Percentiles rank a stretch among this genome's conserved stretches.
These are phyloP conservation scores for Geoglossum glabrum DNA, from an alignment of 495 filamentous ascomycete genomes.

Conservation along the genomic window DNA sequence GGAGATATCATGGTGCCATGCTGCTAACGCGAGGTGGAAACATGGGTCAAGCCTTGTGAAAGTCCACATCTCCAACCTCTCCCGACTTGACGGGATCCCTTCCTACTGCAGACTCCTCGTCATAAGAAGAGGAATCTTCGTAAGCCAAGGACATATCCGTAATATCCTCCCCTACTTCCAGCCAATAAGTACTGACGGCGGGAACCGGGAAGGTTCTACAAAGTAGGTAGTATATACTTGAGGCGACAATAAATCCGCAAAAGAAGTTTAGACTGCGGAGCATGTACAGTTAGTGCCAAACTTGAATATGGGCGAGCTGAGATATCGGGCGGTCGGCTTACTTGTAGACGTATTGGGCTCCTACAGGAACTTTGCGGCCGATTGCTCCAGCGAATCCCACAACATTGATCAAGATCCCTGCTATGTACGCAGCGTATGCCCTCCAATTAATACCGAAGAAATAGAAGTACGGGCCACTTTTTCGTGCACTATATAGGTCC, in stretches of 20 bases:
- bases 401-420: slow-evolving; percentile 78
- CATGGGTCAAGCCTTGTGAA: neutral
- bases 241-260: slow-evolving; percentile 54
- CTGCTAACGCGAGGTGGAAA: neutral
- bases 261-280: slow-evolving; percentile 56
- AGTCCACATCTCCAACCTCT: neutral
- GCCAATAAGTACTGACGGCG: slow-evolving; percentile 54
- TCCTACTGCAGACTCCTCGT: slow-evolving; percentile 8
- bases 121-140: slow-evolving; percentile 12
- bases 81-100: neutral
- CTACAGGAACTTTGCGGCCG: slow-evolving; percentile 47
- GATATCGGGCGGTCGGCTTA: neutral
- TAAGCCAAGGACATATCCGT: slow-evolving; percentile 30
- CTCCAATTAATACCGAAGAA: slow-evolving; percentile 60
- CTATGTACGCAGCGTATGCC: slow-evolving; percentile 65
- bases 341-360: slow-evolving; percentile 68
- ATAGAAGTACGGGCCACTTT: slow-evolving; percentile 50
- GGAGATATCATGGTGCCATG: neutral
- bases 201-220: slow-evolving; percentile 52
- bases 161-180: slow-evolving; percentile 57
- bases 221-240: slow-evolving; percentile 44
- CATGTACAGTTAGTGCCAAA: neutral
- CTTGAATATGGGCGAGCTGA: neutral
- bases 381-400: slow-evolving; percentile 80
- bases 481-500: slow-evolving; percentile 57